Evolutionary conservation across 768 basidiomycete species (phyloP), one percentile per base, ranked within the genome.

Genomic region (Lactifluus pinguis): DNA sequence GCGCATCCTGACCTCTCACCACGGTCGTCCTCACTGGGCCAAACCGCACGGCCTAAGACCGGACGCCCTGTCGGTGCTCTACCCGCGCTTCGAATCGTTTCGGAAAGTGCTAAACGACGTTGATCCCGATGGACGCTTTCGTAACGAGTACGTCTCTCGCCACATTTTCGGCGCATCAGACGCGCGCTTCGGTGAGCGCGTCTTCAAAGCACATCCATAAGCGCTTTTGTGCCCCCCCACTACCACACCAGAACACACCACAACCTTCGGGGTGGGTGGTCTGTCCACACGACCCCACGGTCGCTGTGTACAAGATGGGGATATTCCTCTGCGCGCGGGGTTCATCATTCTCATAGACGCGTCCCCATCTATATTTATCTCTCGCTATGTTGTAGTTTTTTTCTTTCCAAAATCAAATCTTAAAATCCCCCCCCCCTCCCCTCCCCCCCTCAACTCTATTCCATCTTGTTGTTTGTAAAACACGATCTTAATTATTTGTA

Each of bases 11-110:
- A 71, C 76, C 21, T 78, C 76, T 32, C 80, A 93, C 73, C 79
- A 80, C 47, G 95, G 93, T 6, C 80, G 90, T 50, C 94, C 95
- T 9, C 95, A 98, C 75, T 98, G 95, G 95, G 95, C 94, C 0
- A 98, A 98, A 73, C 81, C 90, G 21, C 95, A 98, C 70, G 74
- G 75, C 25, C 78, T 95, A 41, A 76, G 79, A 48, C 88, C 89
- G 2, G 77, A 78, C 49, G 72, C 76, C 36, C 79, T 97, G 56
- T 80, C 82, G 54, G 69, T 67, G 56, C 73, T 89, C 11, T 98
- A 98, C 74, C 89, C 94, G 21, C 80, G 76, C 61, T 97, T 93
- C 72, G 81, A 84, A 66, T 84, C 87, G 67, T 98, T 92, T 74
- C 74, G 81, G 30, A 70, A 72, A 47, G 81, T 95, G 51, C 73